Conservation (phyloP, 2,329 filamentous ascomycete species). For the Aspergillus texensis region DNA sequence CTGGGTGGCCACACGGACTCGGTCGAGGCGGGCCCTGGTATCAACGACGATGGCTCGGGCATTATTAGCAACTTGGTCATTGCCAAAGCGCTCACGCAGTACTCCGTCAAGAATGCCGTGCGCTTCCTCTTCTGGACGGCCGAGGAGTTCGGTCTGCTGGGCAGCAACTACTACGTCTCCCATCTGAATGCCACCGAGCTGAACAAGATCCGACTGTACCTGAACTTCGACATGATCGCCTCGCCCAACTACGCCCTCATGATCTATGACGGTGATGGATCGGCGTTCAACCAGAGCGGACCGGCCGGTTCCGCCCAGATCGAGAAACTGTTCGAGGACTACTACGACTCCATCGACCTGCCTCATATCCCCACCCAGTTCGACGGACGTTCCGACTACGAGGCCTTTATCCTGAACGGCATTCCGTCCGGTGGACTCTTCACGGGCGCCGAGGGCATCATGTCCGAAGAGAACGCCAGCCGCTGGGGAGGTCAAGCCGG, state of each 20-base stretch:
- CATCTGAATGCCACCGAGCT: slow-evolving; percentile 53
- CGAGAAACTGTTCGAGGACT: slow-evolving; percentile 68
- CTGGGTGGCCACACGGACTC: slow-evolving; percentile 65
- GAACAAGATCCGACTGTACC: slow-evolving; percentile 65
- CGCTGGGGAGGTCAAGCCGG: slow-evolving; percentile 73
- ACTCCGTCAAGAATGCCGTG: slow-evolving; percentile 69
- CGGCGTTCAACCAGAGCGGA: slow-evolving; percentile 55
- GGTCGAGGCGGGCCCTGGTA: slow-evolving; percentile 65
- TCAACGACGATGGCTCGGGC: slow-evolving; percentile 78
- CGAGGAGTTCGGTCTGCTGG: slow-evolving; percentile 66
- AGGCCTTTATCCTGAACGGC: slow-evolving; percentile 71
- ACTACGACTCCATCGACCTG: slow-evolving; percentile 63
- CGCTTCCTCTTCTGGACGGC: slow-evolving; percentile 70
- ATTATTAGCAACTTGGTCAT: slow-evolving; percentile 62
- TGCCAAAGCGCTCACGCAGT: slow-evolving; percentile 66
- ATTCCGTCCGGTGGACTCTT: slow-evolving; percentile 77
- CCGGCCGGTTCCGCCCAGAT: slow-evolving; percentile 69
- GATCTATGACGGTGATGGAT: slow-evolving; percentile 54
- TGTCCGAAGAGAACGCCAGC: slow-evolving; percentile 66
- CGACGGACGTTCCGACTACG: slow-evolving; percentile 79
- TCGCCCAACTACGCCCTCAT: slow-evolving; percentile 61
- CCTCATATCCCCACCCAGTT: slow-evolving; percentile 74
- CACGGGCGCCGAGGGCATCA: slow-evolving; percentile 75
- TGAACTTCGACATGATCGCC: slow-evolving; percentile 74
- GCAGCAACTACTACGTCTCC: slow-evolving; percentile 60